A percentile compares a stretch with the other conserved stretches of the same genome.
phyloP scores from a whole-genome alignment of 2,329 filamentous ascomycete genomes.

The Coniella lustricola region DNA sequence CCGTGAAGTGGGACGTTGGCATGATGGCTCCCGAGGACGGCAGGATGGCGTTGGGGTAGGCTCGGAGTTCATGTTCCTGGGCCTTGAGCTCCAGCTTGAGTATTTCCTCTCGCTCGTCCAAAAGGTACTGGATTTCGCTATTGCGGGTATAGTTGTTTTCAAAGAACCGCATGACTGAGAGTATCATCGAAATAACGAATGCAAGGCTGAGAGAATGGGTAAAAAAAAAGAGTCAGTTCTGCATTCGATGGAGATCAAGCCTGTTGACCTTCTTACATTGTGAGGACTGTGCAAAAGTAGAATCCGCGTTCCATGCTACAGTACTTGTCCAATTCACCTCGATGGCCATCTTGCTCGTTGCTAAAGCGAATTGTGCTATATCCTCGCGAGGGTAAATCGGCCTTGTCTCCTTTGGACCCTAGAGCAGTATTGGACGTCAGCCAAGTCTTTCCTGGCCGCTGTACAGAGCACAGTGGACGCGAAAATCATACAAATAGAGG shows the following conservation, averaged over 20 bases:
- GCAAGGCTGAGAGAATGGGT: constrained; percentile 19
- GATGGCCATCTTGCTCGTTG: constrained; percentile 18
- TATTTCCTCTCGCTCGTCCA: constrained; percentile 20
- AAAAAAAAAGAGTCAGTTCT: neutral
- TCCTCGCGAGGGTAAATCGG: neutral
- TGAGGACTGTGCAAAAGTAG: constrained; percentile 24
- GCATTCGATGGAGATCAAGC: neutral
- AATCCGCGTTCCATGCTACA: constrained; percentile 27
- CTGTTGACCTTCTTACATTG: constrained; percentile 24
- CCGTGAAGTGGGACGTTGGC: neutral
- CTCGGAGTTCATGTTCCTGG: constrained; percentile 11
- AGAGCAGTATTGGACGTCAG: neutral
- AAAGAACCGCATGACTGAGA: constrained; percentile 25
- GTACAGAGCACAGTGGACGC: neutral
- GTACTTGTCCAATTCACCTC: constrained; percentile 24
- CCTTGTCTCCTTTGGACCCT: neutral
- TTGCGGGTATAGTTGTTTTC: constrained; percentile 24
- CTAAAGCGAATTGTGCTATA: constrained; percentile 28
- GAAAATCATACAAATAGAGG: constrained; percentile 2
- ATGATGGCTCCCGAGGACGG: neutral
- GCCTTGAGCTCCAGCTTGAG: constrained; percentile 22
- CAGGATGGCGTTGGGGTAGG: neutral
- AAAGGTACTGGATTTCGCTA: constrained; percentile 20
- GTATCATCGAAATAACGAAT: constrained; percentile 23
- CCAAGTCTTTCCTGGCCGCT: neutral